Percentiles rank a stretch among this genome's conserved stretches.
Conservation (phyloP, 305 asterid species). For the Fraxinus sp. region DNA sequence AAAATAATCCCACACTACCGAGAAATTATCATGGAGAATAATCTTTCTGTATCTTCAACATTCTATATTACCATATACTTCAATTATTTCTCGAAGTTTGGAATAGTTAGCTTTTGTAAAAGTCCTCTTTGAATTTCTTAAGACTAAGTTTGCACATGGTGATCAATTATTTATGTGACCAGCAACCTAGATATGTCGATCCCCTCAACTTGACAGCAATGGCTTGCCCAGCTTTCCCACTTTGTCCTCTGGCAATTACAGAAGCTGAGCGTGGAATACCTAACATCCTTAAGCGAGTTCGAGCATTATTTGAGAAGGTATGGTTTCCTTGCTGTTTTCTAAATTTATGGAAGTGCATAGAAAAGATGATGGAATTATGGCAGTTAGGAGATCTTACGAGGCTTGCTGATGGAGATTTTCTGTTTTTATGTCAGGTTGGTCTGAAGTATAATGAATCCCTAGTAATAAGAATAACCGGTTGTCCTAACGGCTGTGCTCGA, state of each 20-base stretch:
- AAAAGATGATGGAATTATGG: not conserved
- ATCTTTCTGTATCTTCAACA: not conserved
- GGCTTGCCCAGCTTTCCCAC: conserved; percentile 99
- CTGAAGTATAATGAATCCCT: conserved; percentile 78
- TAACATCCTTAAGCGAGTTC: conserved; percentile 76
- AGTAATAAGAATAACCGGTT: conserved; percentile 88
- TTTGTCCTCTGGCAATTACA: conserved; percentile 87
- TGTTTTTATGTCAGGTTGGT: conserved; percentile 65
- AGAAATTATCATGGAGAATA: not conserved
- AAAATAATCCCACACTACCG: not conserved
- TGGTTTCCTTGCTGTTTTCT: not conserved
- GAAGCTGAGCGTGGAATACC: conserved; percentile 99
- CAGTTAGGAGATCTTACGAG: not conserved
- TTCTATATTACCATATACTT: not conserved
- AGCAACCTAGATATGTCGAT: conserved; percentile 92
- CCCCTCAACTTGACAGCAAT: conserved; percentile 89
- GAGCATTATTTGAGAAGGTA: conserved; percentile 86
- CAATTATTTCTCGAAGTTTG: not conserved
- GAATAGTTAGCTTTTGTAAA: not conserved
- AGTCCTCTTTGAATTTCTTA: conserved; percentile 23
- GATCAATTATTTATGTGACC: conserved; percentile 26
- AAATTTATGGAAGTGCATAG: not conserved
- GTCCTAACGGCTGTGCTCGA: conserved; percentile 98
- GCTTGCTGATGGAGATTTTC: conserved; percentile 13
- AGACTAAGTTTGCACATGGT: conserved; percentile 5